These are phyloP conservation scores for Annulohypoxylon maeteangense DNA, from an alignment of 495 filamentous ascomycete species.

Conservation along the genomic window DNA sequence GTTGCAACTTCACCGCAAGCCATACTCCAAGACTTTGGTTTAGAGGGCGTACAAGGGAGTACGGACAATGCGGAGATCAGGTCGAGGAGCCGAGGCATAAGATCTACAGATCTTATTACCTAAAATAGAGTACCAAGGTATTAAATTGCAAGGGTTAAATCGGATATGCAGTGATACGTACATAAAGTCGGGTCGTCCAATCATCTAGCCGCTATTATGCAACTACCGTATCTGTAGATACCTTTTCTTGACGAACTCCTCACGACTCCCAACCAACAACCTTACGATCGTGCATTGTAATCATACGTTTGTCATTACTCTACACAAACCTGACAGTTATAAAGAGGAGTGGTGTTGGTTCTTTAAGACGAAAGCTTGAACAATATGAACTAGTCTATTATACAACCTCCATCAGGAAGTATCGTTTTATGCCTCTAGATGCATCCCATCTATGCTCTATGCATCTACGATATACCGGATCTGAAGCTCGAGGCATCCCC, in stretches of 20 bases:
- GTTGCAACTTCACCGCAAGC: not conserved
- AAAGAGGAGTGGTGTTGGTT: constrained; percentile 9
- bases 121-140: not conserved
- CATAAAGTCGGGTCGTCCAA: not conserved
- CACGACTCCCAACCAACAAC: not conserved
- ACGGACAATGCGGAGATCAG: not conserved
- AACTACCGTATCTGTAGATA: not conserved
- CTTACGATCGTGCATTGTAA: not conserved
- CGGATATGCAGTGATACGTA: not conserved
- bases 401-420: constrained; percentile 46
- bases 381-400: constrained; percentile 43
- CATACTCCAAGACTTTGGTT: not conserved
- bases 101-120: constrained; percentile 13
- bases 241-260: not conserved
- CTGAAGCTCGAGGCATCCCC: constrained; percentile 26
- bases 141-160: not conserved
- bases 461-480: constrained; percentile 35
- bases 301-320: not conserved
- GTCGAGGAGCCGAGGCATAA: constrained; percentile 5
- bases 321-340: not conserved
- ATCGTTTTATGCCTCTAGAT: constrained; percentile 45
- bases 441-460: constrained; percentile 43
- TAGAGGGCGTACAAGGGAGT: not conserved
- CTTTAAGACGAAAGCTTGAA: constrained; percentile 11
- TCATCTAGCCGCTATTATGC: constrained; percentile 1